Evolutionary conservation across 768 basidiomycete species (phyloP), one percentile per base, ranked within the genome.

Genomic region (Cyclocybe aegerita): DNA sequence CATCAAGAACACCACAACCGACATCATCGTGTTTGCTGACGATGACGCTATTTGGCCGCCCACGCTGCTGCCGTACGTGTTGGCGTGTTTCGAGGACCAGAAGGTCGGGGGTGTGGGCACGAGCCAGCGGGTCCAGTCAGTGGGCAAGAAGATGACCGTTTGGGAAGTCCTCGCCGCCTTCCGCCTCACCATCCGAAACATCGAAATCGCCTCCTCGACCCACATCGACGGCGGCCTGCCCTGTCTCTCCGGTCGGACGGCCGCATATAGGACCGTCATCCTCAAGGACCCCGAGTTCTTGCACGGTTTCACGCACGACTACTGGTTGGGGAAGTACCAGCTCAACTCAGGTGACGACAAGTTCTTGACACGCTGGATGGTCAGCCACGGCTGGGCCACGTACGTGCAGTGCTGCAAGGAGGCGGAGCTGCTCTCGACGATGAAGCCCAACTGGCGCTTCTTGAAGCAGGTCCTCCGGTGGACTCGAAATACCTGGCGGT

Each of bases 381-480:
- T 96, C 52, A 86, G 83, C 62, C 93, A 95, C 61, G 92, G 93
- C 11, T 96, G 94, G 93, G 87, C 78, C 66, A 95, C 92, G n/a
- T 94, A 92, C 65, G 90, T 95, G 31, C 91, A 93, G 65, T 82
- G 81, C 65, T 93, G 88, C 74, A 82, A 80, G 65, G 88, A 91
- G 70, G 87, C 85, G 10, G 93, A 95, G 70, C 73, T 95, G 10
- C 72, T 93, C 53, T 88, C 85, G 65, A 95, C 93, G 45, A 98
- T 95, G 93, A 96, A 96, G 70, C 92, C 92, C 23, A 91, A 96
- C 70, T 96, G 93, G 93, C 79, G 90, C 46, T 96, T 96, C 73
- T 71, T 95, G 69, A 93, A 94, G 72, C 94, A 96, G 66, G 93
- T 95, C 9, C 70, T 96, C 46, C 74, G 93, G 55, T 95, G 93